Conservation (phyloP, 257 asterid species). For the Solanum chmielewskii region DNA sequence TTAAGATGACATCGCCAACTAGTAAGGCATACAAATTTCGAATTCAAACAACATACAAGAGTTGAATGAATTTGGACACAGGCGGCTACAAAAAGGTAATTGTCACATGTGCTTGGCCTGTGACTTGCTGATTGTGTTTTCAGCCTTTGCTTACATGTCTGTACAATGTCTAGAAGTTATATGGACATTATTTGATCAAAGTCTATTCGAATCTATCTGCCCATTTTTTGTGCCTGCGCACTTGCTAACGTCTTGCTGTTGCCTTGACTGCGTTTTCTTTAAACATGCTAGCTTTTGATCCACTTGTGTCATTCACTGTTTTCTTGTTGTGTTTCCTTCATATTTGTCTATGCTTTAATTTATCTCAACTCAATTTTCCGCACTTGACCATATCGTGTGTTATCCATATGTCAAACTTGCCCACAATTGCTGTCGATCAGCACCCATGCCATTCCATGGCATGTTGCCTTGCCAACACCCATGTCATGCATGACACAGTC, state of each 20-base stretch:
- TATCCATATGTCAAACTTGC: not conserved
- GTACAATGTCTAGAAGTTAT: no score
- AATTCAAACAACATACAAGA: no score
- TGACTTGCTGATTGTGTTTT: no score
- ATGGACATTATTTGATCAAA: not conserved
- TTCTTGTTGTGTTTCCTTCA: no score
- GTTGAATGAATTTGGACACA: no score
- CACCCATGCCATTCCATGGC: not conserved
- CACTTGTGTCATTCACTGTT: not conserved
- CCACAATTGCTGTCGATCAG: not conserved
- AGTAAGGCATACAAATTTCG: no score
- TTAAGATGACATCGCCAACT: not conserved
- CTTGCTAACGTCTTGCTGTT: no score
- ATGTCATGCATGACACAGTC: not conserved
- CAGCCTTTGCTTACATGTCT: no score
- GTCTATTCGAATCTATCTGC: not conserved
- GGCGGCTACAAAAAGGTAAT: no score
- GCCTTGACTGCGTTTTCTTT: not conserved
- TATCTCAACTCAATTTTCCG: not conserved
- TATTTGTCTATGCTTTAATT: not conserved
- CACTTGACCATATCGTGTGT: not conserved
- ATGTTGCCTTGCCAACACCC: not conserved
- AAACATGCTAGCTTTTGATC: not conserved
- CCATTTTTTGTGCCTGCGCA: no score
- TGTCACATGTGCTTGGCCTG: no score